Evolutionary conservation across 2,329 filamentous ascomycete genomes (phyloP), one percentile per base, ranked within the genome.

Genomic region (Cladophialophora immunda): DNA sequence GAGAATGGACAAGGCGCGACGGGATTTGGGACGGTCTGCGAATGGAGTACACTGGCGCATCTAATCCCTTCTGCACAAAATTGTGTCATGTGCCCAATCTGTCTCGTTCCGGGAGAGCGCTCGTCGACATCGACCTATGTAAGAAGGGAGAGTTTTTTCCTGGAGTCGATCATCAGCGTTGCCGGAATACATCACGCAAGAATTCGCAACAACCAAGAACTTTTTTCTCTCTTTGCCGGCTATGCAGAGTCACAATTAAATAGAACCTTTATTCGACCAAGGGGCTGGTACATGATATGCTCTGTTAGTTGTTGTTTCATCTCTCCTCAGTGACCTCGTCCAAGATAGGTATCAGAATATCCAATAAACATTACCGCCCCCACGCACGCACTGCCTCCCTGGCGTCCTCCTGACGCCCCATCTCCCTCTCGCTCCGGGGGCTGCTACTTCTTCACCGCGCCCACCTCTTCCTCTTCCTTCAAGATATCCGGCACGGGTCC

Each of bases 401-500:
- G 11, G 19, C 22, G 25, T 11, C 22, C 19, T 25, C 15, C n/a
- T n/a, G n/a, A n/a, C n/a, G n/a, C n/a, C n/a, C n/a, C n/a, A n/a
- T n/a, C n/a, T n/a, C n/a, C n/a, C n/a, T n/a, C n/a, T n/a, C n/a
- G n/a, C n/a, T n/a, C n/a, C n/a, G n/a, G n/a, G n/a, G n/a, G n/a
- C n/a, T n/a, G n/a, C n/a, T n/a, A 50, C 47, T 58, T 62, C 58
- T 68, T 65, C 72, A 75, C 89, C 50, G 87, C 89, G 7, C 82
- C 71, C 5, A 97, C 92, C 81, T 97, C 94, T 73, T 95, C 87
- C 50, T 90, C 90, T 73, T 91, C 81, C 4, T 86, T 87, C 79
- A 97, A 74, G 69, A 99, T 90, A 80, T 96, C 86, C 45, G 94
- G 94, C 75, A 93, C 73, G 4, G 95, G 94, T 0, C 94, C 94